Base-by-base conservation (phyloP, 768 basidiomycete genomes). In the Russula sp. region DNA sequence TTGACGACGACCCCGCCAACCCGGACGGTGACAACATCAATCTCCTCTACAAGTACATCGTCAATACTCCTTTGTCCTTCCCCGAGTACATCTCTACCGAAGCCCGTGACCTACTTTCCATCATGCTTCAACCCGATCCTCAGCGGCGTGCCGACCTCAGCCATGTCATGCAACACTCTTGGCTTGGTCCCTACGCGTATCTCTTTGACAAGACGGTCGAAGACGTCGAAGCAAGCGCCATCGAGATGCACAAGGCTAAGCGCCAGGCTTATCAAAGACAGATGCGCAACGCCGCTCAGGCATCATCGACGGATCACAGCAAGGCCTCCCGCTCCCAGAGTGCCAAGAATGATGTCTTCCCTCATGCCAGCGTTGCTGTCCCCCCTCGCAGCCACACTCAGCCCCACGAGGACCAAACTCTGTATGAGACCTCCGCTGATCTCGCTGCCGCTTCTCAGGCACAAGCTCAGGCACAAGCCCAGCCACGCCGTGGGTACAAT, bases 21-120 rank as follows among this genome's bases (percentile, higher is more conserved):
- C 97, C 97, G 4, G 97, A 98, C 60, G 97, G 97, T 62, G 96
- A 99, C 78, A 98, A 99, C 77, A 99, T 98, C 79, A 98, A 98
- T 72, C 83, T 98, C 6, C 77, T 99, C 52, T 98, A 99, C 84
- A 93, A 91, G 73, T 98, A 99, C 77, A 99, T 99, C 75, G 89
- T 98, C 76, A 94, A 88, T 78, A 99, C 97, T 1, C 90, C 91
- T 10, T 85, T 98, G 64, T 90, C 92, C 27, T 98, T 98, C 79
- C 96, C 95, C n/a, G 92, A 96, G 51, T 96, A 96, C 74, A 85
- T 98, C 69, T 91, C 92, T 6, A 72, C 80, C 9, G 85, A 88
- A 61, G 94, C 94, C 37, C 82, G 92, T 55, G 86, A 94, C 70
- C 80, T 98, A 20, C 80, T 98, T 7, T 80, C 84, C 59, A 83